phyloP scores from a whole-genome alignment of 257 asterid genomes.

The Verbena officinalis region DNA sequence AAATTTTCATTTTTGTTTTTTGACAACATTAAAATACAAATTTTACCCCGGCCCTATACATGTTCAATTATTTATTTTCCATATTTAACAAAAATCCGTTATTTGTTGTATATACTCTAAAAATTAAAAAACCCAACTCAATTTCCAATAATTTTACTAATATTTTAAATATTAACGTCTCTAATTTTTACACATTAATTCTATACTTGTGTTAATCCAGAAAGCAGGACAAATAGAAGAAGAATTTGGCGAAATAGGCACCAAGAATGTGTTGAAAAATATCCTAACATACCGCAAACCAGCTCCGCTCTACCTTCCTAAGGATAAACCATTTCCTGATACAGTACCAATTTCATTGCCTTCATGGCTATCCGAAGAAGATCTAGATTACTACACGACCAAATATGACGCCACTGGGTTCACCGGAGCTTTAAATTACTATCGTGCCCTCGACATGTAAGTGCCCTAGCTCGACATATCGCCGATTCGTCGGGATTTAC shows the following conservation, averaged over 20 bases:
- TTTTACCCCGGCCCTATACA: too few relatives aligned
- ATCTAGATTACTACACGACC: slow-evolving; percentile 51
- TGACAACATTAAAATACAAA: too few relatives aligned
- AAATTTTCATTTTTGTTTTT: too few relatives aligned
- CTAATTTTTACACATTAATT: too few relatives aligned
- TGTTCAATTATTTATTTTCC: too few relatives aligned
- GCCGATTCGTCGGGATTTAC: too few relatives aligned
- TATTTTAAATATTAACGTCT: background rate
- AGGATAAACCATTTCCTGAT: slow-evolving; percentile 43
- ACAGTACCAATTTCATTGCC: slow-evolving; percentile 47
- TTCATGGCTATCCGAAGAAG: slow-evolving; percentile 53
- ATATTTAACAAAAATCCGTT: too few relatives aligned
- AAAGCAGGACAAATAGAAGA: slow-evolving; percentile 62
- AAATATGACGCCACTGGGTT: slow-evolving; percentile 62
- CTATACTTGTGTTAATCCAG: slow-evolving; percentile 28
- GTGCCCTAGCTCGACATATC: background rate
- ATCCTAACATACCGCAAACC: slow-evolving; percentile 48
- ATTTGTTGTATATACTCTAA: too few relatives aligned
- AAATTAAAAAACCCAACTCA: too few relatives aligned
- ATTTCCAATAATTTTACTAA: too few relatives aligned
- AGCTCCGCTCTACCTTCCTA: slow-evolving; percentile 55
- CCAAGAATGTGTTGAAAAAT: slow-evolving; percentile 44
- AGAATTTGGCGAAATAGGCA: slow-evolving; percentile 55
- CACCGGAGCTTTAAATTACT: slow-evolving; percentile 67
- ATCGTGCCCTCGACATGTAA: slow-evolving; percentile 66